These are phyloP conservation scores for Fraxinus platypoda DNA, from an alignment of 305 asterid genomes.

Conservation along the genomic window DNA sequence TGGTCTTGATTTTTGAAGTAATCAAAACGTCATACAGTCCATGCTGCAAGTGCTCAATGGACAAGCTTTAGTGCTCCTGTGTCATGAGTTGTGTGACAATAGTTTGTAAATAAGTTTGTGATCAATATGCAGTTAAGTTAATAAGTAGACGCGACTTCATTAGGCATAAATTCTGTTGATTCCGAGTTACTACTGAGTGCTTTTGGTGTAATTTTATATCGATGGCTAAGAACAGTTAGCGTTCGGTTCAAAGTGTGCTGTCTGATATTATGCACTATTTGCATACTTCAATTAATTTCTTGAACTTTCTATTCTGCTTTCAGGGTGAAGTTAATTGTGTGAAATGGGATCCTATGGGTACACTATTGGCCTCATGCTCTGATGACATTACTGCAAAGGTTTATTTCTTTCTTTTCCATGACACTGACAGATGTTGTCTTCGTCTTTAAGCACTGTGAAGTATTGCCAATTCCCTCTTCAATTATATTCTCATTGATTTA, in stretches of 20 bases:
- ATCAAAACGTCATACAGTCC: background rate
- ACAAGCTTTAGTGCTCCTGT: background rate
- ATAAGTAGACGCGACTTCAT: background rate
- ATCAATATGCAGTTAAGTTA: background rate
- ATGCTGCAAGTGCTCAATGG: background rate
- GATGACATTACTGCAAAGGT: slow-evolving; percentile 37
- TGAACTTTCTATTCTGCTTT: background rate
- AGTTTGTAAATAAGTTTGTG: background rate
- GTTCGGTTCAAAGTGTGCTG: background rate
- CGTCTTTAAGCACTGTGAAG: background rate
- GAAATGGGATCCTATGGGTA: slow-evolving; percentile 35
- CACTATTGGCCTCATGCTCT: slow-evolving; percentile 36
- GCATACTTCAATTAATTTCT: background rate
- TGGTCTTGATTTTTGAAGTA: background rate
- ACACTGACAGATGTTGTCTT: background rate
- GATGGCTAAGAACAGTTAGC: background rate
- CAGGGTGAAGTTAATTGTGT: slow-evolving; percentile 40
- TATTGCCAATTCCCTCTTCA: background rate
- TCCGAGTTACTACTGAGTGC: background rate
- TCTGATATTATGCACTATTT: background rate
- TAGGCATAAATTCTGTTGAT: background rate
- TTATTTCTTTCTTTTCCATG: background rate
- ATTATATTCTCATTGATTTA: background rate
- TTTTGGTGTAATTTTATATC: background rate
- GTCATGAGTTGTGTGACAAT: background rate